These are phyloP conservation scores for Xylaria sp. DNA, from an alignment of 2,329 filamentous ascomycete species.

Conservation along the genomic window DNA sequence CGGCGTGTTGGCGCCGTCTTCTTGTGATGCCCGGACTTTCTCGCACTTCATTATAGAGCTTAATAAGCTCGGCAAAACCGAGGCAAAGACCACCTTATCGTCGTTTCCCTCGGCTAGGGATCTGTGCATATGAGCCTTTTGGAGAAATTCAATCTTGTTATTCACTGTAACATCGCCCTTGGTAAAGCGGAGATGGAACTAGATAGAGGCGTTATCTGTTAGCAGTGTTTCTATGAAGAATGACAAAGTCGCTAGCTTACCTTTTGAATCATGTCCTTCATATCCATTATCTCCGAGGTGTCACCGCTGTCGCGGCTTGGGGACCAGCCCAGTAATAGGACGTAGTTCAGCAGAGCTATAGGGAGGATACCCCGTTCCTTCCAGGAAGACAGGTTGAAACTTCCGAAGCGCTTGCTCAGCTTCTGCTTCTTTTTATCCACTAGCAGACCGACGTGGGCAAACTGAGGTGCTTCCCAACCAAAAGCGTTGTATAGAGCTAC, in stretches of 20 bases:
- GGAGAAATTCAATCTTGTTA: constrained; percentile 83
- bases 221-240: constrained; percentile 12
- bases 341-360: constrained; percentile 76
- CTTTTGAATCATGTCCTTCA: constrained; percentile 76
- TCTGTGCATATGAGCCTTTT: constrained; percentile 54
- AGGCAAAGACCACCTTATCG: constrained; percentile 18
- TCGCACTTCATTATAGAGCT: constrained; percentile 35
- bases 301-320: constrained; percentile 53
- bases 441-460: constrained; percentile 83
- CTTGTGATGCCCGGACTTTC: constrained; percentile 18
- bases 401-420: constrained; percentile 83
- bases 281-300: constrained; percentile 75
- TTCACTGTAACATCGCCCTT: constrained; percentile 88
- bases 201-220: neutral
- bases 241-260: constrained; percentile 56
- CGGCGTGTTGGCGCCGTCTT: neutral
- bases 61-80: constrained; percentile 32
- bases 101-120: constrained; percentile 10
- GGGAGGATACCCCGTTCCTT: constrained; percentile 60
- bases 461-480: constrained; percentile 77
- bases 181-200: constrained; percentile 90
- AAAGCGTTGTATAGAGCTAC: constrained; percentile 79
- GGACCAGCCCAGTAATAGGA: constrained; percentile 86
- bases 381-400: constrained; percentile 63
- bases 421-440: constrained; percentile 77